Evolutionary conservation across 108 stramenopile species (phyloP).

Genomic region (Skeletonema potamos): DNA sequence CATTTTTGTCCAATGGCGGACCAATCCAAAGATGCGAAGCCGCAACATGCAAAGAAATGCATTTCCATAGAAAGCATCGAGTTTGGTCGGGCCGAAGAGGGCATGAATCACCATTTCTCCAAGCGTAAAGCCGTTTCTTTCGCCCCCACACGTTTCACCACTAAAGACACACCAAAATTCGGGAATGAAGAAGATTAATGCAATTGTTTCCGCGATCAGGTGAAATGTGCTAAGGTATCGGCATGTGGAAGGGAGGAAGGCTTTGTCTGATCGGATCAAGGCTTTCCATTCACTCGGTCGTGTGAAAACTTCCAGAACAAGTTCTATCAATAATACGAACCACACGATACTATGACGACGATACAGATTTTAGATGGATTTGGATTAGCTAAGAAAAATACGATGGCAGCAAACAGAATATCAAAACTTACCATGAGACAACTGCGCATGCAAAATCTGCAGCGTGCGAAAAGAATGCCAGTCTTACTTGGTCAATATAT

Average conservation of each 20-base stretch:
- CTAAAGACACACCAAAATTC: slow-evolving; percentile 62
- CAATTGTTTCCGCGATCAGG: slow-evolving; percentile 59
- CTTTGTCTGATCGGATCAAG: slow-evolving; percentile 68
- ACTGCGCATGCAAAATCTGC: slow-evolving; percentile 58
- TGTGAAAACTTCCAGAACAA: slow-evolving; percentile 68
- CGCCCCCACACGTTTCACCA: slow-evolving; percentile 26
- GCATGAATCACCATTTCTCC: slow-evolving; percentile 24
- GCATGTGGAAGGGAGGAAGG: slow-evolving; percentile 69
- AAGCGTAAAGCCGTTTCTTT: slow-evolving; percentile 13
- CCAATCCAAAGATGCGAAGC: slow-evolving; percentile 75
- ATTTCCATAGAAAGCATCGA: slow-evolving; percentile 43
- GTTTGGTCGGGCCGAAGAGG: slow-evolving; percentile 43
- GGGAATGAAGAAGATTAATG: slow-evolving; percentile 68
- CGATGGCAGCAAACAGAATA: background rate
- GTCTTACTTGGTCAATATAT: slow-evolving; percentile 63
- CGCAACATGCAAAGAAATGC: slow-evolving; percentile 45
- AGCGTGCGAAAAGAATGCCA: slow-evolving; percentile 58
- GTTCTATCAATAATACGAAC: slow-evolving; percentile 68
- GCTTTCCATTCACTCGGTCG: slow-evolving; percentile 64
- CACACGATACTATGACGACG: slow-evolving; percentile 54
- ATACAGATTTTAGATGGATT: background rate
- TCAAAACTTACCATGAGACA: slow-evolving; percentile 57
- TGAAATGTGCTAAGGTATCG: slow-evolving; percentile 73
- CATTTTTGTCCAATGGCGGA: slow-evolving; percentile 84
- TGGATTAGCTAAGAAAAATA: background rate